A percentile compares a stretch with the other conserved stretches of the same genome.
These are phyloP conservation scores for Arxiozyma slooffiae DNA, from an alignment of 1,139 yeast species.

Conservation along the genomic window DNA sequence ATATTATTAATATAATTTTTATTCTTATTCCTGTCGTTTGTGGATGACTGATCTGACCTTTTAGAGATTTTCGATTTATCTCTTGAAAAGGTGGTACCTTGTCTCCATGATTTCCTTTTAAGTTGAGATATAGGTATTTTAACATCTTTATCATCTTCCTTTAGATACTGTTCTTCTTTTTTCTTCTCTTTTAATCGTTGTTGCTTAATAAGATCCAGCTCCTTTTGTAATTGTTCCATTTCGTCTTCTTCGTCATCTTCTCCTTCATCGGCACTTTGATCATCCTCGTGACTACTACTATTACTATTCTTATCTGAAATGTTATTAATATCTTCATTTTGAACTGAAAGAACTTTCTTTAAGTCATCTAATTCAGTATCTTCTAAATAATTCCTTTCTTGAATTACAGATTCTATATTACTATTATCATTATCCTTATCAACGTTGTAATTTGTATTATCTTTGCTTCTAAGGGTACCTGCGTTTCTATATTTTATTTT, in stretches of 20 bases:
- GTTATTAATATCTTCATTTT: background rate
- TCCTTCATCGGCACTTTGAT: slow-evolving; percentile 26
- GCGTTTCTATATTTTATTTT: slow-evolving; percentile 20
- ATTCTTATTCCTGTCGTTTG: slow-evolving; percentile 16
- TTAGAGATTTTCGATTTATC: slow-evolving; percentile 29
- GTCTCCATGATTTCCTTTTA: slow-evolving; percentile 50
- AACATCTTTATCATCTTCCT: slow-evolving; percentile 29
- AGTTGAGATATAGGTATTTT: slow-evolving; percentile 38
- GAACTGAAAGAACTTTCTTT: slow-evolving; percentile 7
- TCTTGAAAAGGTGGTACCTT: slow-evolving; percentile 37
- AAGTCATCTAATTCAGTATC: slow-evolving; percentile 4
- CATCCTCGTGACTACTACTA: background rate
- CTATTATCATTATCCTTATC: background rate
- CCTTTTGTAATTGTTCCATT: slow-evolving; percentile 34
- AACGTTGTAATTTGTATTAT: slow-evolving; percentile 9
- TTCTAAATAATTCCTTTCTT: slow-evolving; percentile 7
- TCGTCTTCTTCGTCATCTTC: slow-evolving; percentile 27
- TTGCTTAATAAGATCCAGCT: slow-evolving; percentile 41
- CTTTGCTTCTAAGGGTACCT: background rate
- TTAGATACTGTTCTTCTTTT: slow-evolving; percentile 8
- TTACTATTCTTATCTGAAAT: background rate
- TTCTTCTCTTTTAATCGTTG: slow-evolving; percentile 37
- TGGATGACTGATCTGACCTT: slow-evolving; percentile 28
- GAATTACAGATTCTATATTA: background rate
- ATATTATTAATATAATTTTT: slow-evolving; percentile 53